phyloP scores from a whole-genome alignment of 768 basidiomycete species.

The Filobasidium floriforme region DNA sequence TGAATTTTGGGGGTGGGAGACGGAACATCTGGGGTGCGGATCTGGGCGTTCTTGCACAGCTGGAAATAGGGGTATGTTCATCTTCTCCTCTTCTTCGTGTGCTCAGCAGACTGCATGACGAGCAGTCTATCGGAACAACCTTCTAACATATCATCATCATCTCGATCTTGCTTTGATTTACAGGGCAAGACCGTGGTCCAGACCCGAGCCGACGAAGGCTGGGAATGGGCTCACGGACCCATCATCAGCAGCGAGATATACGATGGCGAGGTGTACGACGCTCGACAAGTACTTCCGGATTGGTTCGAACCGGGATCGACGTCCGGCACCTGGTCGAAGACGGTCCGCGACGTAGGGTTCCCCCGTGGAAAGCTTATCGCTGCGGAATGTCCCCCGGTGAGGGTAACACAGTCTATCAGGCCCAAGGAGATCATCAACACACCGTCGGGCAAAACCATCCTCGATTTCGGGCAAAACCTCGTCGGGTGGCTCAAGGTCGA shows the following conservation, averaged over 20 bases:
- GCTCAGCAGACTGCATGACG: too few species aligned
- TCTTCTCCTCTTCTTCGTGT: too few species aligned
- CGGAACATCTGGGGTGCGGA: slow-evolving; percentile 16
- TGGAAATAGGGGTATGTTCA: too few species aligned
- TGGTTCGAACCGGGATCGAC: not conserved
- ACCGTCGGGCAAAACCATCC: slow-evolving; percentile 31
- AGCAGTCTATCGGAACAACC: too few species aligned
- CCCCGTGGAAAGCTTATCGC: slow-evolving; percentile 26
- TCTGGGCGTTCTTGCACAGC: slow-evolving; percentile 11
- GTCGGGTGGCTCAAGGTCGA: slow-evolving; percentile 37
- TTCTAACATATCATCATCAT: too few species aligned
- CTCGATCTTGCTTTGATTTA: too few species aligned
- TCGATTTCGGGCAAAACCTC: slow-evolving; percentile 43
- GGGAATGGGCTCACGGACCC: slow-evolving; percentile 16
- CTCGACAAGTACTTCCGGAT: not conserved
- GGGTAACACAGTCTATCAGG: slow-evolving; percentile 23
- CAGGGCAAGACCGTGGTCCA: not conserved
- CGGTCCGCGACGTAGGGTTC: slow-evolving; percentile 20
- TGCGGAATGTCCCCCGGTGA: slow-evolving; percentile 33
- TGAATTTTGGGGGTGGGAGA: slow-evolving; percentile 20
- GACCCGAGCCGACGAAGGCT: not conserved
- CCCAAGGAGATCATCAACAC: slow-evolving; percentile 34
- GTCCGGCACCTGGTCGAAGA: not conserved
- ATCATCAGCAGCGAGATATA: slow-evolving; percentile 19
- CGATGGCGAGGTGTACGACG: slow-evolving; percentile 24